Conservation (phyloP, 208 protist genomes). For the Acanthamoeba sp. region DNA sequence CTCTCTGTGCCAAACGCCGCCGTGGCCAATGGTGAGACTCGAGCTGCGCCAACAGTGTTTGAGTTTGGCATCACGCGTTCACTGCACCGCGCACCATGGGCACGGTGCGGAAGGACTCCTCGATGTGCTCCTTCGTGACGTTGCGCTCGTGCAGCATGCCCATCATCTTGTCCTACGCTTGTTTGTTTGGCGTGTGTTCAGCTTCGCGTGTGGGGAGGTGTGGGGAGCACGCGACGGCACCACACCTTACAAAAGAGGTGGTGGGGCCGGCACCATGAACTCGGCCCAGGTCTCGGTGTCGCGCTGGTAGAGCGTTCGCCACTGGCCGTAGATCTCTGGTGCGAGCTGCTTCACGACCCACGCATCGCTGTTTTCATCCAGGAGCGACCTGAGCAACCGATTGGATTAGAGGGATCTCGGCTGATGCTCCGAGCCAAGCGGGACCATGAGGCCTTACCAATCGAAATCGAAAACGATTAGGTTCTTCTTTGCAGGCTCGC, state of each 20-base stretch:
- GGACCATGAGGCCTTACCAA: neutral
- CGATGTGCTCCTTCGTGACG: constrained; percentile 10
- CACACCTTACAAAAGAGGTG: neutral
- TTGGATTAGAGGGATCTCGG: neutral
- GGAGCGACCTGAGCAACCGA: neutral
- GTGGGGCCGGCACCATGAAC: neutral
- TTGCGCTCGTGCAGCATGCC: constrained; percentile 9
- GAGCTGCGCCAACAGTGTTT: too few relatives aligned
- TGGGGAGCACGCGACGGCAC: too few relatives aligned
- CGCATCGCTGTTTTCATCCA: constrained; percentile 61
- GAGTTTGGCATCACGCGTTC: neutral
- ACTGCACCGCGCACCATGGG: neutral
- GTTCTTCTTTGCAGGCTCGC: constrained; percentile 61
- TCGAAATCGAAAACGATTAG: constrained; percentile 64
- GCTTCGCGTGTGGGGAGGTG: too few relatives aligned
- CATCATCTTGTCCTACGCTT: constrained; percentile 61
- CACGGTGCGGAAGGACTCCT: constrained; percentile 35
- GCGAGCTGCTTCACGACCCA: constrained; percentile 46
- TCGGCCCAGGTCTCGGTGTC: constrained; percentile 59
- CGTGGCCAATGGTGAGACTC: too few relatives aligned
- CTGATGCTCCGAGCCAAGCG: neutral
- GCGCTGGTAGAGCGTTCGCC: constrained; percentile 1
- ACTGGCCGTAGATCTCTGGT: constrained; percentile 1
- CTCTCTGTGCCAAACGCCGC: neutral
- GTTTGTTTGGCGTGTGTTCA: too few relatives aligned